Evolutionary conservation across 1,284 basidiomycete genomes (phyloP).

Genomic region (Microbotryomycetes sp.): DNA sequence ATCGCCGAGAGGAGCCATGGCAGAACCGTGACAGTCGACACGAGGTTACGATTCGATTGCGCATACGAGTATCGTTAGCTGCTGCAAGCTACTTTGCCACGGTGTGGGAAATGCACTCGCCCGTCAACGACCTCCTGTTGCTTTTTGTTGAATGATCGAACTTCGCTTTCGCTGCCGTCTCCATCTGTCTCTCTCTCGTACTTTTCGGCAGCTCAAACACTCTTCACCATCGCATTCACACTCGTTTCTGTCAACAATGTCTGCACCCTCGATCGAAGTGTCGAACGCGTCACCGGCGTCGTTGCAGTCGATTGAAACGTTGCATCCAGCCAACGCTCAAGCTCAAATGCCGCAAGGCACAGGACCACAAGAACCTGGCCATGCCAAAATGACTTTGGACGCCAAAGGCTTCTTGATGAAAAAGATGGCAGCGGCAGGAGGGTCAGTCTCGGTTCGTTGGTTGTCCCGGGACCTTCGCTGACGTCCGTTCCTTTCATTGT

Average conservation of each 20-base stretch:
- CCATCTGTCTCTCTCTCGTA: background rate
- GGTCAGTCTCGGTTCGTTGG: conserved; percentile 12
- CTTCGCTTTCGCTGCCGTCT: background rate
- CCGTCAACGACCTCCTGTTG: no score
- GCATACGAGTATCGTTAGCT: no score
- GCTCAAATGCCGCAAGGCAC: conserved; percentile 21
- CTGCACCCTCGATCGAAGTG: conserved; percentile 16
- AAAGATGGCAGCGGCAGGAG: conserved; percentile 29
- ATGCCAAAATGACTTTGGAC: conserved; percentile 21
- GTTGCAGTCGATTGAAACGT: conserved; percentile 14
- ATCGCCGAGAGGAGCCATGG: no score
- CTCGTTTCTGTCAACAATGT: background rate
- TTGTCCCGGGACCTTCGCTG: background rate
- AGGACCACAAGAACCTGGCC: conserved; percentile 15
- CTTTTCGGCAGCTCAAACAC: background rate
- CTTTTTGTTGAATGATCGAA: background rate
- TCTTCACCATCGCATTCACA: background rate
- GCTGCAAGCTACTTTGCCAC: no score
- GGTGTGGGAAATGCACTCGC: no score
- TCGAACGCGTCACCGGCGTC: conserved; percentile 1
- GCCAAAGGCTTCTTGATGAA: conserved; percentile 31
- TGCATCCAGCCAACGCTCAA: conserved; percentile 17
- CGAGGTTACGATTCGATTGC: no score
- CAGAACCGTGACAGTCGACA: no score
- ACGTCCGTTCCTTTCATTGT: background rate